phyloP scores from a whole-genome alignment of 768 basidiomycete genomes.

The Russula sp. region DNA sequence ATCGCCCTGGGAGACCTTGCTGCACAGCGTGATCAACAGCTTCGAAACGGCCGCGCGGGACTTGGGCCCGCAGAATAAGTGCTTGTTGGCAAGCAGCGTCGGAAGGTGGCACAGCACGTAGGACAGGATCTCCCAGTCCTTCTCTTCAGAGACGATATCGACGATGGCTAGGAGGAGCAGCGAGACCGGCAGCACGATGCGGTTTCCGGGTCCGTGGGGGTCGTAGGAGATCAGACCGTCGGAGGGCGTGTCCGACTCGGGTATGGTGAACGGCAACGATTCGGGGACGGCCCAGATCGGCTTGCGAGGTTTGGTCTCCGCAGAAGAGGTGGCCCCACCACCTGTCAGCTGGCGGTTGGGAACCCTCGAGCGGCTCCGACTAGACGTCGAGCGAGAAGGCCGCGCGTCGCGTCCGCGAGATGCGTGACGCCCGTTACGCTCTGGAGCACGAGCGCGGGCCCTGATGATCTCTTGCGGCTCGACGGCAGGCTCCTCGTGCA shows the following conservation, averaged over 20 bases:
- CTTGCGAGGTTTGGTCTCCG: slow-evolving; percentile 32
- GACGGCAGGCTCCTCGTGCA: slow-evolving; percentile 11
- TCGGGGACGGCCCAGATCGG: slow-evolving; percentile 70
- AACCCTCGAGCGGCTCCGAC: slow-evolving; percentile 39
- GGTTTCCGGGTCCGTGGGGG: slow-evolving; percentile 36
- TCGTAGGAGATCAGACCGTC: slow-evolving; percentile 64
- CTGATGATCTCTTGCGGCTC: slow-evolving; percentile 15
- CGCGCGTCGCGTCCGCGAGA: slow-evolving; percentile 20
- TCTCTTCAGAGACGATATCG: slow-evolving; percentile 62
- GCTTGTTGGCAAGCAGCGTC: slow-evolving; percentile 88
- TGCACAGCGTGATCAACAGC: slow-evolving; percentile 61
- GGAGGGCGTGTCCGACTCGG: slow-evolving; percentile 54
- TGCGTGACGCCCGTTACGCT: slow-evolving; percentile 20
- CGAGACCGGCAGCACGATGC: slow-evolving; percentile 62
- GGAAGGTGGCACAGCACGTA: slow-evolving; percentile 90
- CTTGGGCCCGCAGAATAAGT: slow-evolving; percentile 88
- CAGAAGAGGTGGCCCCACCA: slow-evolving; percentile 21
- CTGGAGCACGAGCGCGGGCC: slow-evolving; percentile 19
- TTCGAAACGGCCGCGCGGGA: slow-evolving; percentile 54
- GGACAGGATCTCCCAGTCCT: slow-evolving; percentile 88
- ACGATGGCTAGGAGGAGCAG: slow-evolving; percentile 59
- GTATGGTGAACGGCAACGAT: slow-evolving; percentile 44
- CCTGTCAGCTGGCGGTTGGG: slow-evolving; percentile 28
- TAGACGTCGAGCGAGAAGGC: slow-evolving; percentile 20
- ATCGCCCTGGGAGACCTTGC: slow-evolving; percentile 49